Evolutionary conservation across 331 rosid species (phyloP).

Genomic region (Pyracantha coccinea): DNA sequence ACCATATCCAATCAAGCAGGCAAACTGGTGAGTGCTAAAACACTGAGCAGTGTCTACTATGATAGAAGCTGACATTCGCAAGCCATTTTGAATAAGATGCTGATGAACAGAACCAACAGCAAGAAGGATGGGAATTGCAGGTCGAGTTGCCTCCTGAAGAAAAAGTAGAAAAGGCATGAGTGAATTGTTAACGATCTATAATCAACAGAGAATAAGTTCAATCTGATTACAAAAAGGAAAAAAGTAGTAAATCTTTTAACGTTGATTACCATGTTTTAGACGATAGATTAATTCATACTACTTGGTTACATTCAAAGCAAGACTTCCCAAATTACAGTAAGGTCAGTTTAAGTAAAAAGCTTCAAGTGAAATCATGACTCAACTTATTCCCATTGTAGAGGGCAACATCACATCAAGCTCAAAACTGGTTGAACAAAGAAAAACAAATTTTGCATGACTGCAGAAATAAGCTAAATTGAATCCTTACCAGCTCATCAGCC

Average conservation of each 20-base stretch:
- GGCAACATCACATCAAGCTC: not conserved
- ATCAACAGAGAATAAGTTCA: not conserved
- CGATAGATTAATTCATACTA: not conserved
- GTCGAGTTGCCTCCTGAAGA: conserved; percentile 80
- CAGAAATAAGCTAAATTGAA: conserved; percentile 10
- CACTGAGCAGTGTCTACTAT: conserved; percentile 95
- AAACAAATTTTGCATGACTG: not conserved
- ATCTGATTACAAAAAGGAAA: not conserved
- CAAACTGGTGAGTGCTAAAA: conserved; percentile 98
- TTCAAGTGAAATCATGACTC: too few species aligned
- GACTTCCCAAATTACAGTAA: not conserved
- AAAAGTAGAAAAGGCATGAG: conserved; percentile 4
- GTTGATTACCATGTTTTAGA: not conserved
- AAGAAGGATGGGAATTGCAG: conserved; percentile 92
- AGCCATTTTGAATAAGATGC: conserved; percentile 91
- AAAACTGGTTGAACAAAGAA: not conserved
- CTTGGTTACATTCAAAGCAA: not conserved
- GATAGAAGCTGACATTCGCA: conserved; percentile 87
- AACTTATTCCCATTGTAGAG: not conserved
- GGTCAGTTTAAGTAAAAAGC: not conserved
- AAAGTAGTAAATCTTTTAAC: not conserved
- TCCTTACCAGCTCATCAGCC: conserved; percentile 67
- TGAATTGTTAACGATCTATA: not conserved
- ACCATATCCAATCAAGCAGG: conserved; percentile 98
- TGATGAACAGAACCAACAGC: conserved; percentile 99